Base-by-base conservation (phyloP, 345 rosid genomes). In the Aethionema arabicum region DNA sequence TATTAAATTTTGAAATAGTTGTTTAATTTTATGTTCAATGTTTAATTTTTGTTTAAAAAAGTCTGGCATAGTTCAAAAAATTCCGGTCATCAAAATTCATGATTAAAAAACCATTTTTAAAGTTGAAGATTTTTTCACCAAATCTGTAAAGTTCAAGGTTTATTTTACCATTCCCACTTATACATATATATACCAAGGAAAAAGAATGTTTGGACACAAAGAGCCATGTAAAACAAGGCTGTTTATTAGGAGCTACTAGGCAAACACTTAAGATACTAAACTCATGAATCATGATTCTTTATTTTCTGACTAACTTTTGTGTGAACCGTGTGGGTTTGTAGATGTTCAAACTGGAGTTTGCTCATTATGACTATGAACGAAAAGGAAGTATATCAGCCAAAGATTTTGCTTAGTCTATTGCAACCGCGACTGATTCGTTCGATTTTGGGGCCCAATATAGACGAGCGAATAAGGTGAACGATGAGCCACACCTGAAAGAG, bases 401-500 rank as follows among this genome's bases (percentile, higher is more conserved):
- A 73, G 99, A 93, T 83, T 93, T 93, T 67, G 97, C 97, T 4
- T 64, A 90, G 64, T 87, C 95, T 13, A 77, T 93, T 82, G 97
- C 90, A 68, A 95, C 99, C 73, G 81, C 99, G 41, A 97, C 99
- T 60, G 92, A 90, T 72, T 75, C 87, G 77, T 71, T 77, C 47
- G 84, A 86, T 75, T 63, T 90, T 63, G 50, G 76, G 62, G 64
- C 44, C 69, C 78, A 90, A 73, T 86, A 87, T 61, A 76, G 77
- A 74, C 84, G 81, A 65, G 99, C 79, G 57, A 87, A 90, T 12
- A 65, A 73, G 66, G 56, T 90, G 69, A 65, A 77, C 29, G 73
- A 79, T 11, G 75, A 74, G 35, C 67, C 73, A 2, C 79, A 65
- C 56, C 85, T 93, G 46, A 59, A 35, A 57, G 84, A 84, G 53